These are phyloP conservation scores for Nematocida ausubeli DNA, from an alignment of 371 early-diverging fungal species.

Conservation along the genomic window DNA sequence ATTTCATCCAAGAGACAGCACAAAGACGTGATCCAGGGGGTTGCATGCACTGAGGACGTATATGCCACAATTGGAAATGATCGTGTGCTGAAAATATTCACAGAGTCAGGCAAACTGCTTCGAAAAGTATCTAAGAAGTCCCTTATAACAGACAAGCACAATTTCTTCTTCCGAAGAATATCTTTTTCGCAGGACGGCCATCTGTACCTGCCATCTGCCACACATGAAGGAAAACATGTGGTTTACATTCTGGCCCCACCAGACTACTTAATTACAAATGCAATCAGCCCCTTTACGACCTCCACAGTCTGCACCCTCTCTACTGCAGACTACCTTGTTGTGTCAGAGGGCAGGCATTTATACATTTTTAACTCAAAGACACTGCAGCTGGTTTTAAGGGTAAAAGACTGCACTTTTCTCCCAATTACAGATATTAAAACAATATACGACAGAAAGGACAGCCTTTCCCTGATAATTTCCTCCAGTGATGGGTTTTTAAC, in stretches of 20 bases:
- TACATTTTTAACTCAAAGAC: slow-evolving; percentile 58
- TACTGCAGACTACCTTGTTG: slow-evolving; percentile 24
- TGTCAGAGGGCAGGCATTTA: slow-evolving; percentile 55
- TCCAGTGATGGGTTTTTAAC: slow-evolving; percentile 49
- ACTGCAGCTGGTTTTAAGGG: slow-evolving; percentile 25
- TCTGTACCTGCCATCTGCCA: slow-evolving; percentile 52
- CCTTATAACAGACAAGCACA: slow-evolving; percentile 38
- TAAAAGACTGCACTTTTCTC: slow-evolving; percentile 63
- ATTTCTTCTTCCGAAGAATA: slow-evolving; percentile 58
- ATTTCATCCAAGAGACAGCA: slow-evolving; percentile 52
- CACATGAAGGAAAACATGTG: slow-evolving; percentile 19
- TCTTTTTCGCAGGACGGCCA: slow-evolving; percentile 35
- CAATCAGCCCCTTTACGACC: slow-evolving; percentile 62
- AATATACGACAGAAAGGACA: slow-evolving; percentile 2
- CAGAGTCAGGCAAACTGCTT: slow-evolving; percentile 42
- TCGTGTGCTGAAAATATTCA: slow-evolving; percentile 54
- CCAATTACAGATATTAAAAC: slow-evolving; percentile 63
- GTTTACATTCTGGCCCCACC: slow-evolving; percentile 40
- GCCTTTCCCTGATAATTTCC: slow-evolving; percentile 12
- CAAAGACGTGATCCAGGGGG: slow-evolving; percentile 59
- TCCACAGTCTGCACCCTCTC: slow-evolving; percentile 51
- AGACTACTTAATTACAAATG: slow-evolving; percentile 25
- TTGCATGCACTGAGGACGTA: slow-evolving; percentile 48
- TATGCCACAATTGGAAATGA: slow-evolving; percentile 60
- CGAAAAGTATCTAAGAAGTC: slow-evolving; percentile 24